phyloP scores from a whole-genome alignment of 768 basidiomycete genomes.

The Lactifluus pinguis region DNA sequence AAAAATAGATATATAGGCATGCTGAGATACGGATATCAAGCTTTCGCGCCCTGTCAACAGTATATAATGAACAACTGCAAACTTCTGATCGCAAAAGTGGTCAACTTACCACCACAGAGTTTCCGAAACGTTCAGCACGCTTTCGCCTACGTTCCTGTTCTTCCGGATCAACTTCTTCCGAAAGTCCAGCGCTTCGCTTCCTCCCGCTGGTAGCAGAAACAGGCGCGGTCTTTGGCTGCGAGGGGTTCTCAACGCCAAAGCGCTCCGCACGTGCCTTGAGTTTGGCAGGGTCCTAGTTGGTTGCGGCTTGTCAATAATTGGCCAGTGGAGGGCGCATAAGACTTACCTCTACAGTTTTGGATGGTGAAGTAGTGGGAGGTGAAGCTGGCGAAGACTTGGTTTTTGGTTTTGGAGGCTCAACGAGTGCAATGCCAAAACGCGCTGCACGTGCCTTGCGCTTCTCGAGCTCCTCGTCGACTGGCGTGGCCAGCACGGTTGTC shows the following conservation, averaged over 20 bases:
- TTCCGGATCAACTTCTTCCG: slow-evolving; percentile 24
- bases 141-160: slow-evolving; percentile 18
- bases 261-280: slow-evolving; percentile 45
- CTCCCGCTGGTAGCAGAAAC: slow-evolving; percentile 8
- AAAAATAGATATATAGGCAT: background rate
- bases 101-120: background rate
- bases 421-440: slow-evolving; percentile 62
- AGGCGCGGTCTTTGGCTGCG: background rate
- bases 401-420: slow-evolving; percentile 32
- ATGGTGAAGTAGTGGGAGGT: slow-evolving; percentile 15
- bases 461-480: slow-evolving; percentile 42
- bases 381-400: slow-evolving; percentile 14
- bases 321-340: background rate
- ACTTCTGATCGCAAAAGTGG: background rate
- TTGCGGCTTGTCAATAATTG: background rate
- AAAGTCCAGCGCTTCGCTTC: slow-evolving; percentile 34
- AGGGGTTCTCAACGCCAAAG: slow-evolving; percentile 33
- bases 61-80: background rate
- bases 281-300: slow-evolving; percentile 29
- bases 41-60: slow-evolving; percentile 7
- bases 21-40: background rate
- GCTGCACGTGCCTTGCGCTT: slow-evolving; percentile 54
- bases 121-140: slow-evolving; percentile 19
- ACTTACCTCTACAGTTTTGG: slow-evolving; percentile 10
- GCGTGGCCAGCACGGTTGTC: slow-evolving; percentile 5